Evolutionary conservation across 1,139 yeast genomes (phyloP).

Genomic region (Blastobotrys arbuscula): DNA sequence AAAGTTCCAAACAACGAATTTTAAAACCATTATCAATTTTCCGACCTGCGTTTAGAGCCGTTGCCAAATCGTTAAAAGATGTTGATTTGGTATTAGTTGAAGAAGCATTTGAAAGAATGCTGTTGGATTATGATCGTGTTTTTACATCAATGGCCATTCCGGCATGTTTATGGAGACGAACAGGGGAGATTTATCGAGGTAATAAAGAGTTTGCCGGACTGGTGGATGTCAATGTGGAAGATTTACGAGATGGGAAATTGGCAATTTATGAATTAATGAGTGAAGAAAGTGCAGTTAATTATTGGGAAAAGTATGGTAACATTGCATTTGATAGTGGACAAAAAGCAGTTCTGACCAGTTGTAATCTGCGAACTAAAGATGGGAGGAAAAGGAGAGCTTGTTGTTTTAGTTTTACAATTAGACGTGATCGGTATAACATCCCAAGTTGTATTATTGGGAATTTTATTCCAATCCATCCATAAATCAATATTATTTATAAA

Average conservation of each 20-base stretch:
- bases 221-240: conserved; percentile 90
- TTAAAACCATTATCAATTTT: conserved; percentile 79
- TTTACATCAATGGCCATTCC: conserved; percentile 98
- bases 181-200: conserved; percentile 94
- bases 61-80: conserved; percentile 84
- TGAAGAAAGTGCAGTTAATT: conserved; percentile 95
- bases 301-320: conserved; percentile 97
- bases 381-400: conserved; percentile 80
- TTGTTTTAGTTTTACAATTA: conserved; percentile 89
- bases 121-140: conserved; percentile 88
- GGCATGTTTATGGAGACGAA: conserved; percentile 94
- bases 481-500: conserved; percentile 1
- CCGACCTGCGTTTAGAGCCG: conserved; percentile 91
- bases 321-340: conserved; percentile 95
- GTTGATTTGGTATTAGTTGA: conserved; percentile 90
- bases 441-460: conserved; percentile 97
- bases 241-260: conserved; percentile 82
- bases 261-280: conserved; percentile 94
- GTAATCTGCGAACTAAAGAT: conserved; percentile 78
- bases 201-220: conserved; percentile 94
- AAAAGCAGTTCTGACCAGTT: conserved; percentile 89
- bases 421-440: conserved; percentile 88
- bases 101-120: conserved; percentile 90
- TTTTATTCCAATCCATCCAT: conserved; percentile 71
- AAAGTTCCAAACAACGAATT: conserved; percentile 79